phyloP scores from a whole-genome alignment of 1,284 basidiomycete genomes.

The Hortiboletus rubellus region DNA sequence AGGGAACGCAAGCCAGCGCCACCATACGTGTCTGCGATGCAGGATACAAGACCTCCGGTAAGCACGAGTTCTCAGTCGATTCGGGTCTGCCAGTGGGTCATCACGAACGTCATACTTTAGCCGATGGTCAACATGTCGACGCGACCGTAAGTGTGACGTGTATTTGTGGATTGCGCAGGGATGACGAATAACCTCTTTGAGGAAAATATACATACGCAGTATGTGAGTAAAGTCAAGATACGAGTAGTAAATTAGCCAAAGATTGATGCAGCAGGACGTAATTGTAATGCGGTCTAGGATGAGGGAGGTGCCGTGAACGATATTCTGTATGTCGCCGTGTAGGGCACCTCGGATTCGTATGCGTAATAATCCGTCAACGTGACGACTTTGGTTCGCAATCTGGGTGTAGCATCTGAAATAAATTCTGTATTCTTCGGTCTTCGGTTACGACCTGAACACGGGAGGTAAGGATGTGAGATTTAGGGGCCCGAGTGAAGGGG shows the following conservation, averaged over 20 bases:
- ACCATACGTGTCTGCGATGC: neutral
- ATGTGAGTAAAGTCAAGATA: conserved; percentile 18
- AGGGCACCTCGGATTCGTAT: neutral
- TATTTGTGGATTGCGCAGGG: conserved; percentile 1
- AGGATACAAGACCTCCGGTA: conserved; percentile 8
- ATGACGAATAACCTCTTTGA: conserved; percentile 8
- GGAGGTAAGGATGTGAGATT: conserved; percentile 1
- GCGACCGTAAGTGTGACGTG: conserved; percentile 19
- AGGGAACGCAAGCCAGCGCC: neutral
- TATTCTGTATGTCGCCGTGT: neutral
- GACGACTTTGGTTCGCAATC: conserved; percentile 26
- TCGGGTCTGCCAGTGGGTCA: neutral
- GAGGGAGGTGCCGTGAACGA: conserved; percentile 3
- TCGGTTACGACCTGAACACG: conserved; percentile 30
- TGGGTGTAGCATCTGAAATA: conserved; percentile 33
- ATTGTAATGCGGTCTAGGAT: conserved; percentile 19
- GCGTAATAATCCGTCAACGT: conserved; percentile 14
- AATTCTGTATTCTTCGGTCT: conserved; percentile 34
- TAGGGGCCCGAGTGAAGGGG: conserved; percentile 10
- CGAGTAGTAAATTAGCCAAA: conserved; percentile 18
- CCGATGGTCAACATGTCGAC: conserved; percentile 23
- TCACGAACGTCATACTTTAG: conserved; percentile 7
- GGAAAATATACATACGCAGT: conserved; percentile 13
- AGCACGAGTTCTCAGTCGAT: conserved; percentile 5
- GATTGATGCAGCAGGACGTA: conserved; percentile 12